Conservation (phyloP, 1,284 basidiomycete genomes). For the Ustilago shanxiensis region DNA sequence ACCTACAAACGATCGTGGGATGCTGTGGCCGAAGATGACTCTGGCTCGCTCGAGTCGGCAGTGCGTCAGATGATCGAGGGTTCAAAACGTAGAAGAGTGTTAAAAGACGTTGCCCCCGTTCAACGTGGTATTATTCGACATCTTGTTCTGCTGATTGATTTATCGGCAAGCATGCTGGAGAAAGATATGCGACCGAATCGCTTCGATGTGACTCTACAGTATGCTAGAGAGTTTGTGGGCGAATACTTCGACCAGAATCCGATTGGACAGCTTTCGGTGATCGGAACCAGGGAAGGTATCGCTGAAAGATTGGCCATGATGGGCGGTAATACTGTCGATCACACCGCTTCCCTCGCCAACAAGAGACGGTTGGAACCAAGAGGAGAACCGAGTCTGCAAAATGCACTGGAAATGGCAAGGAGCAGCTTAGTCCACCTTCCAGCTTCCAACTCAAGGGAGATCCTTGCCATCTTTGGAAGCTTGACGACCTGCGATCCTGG, state of each 20-base stretch:
- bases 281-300: conserved; percentile 67
- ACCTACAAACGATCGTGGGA: conserved; percentile 96
- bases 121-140: conserved; percentile 96
- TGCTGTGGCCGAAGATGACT: conserved; percentile 93
- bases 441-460: conserved; percentile 93
- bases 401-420: conserved; percentile 89
- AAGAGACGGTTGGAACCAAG: conserved; percentile 87
- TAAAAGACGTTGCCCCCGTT: conserved; percentile 86
- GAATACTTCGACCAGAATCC: conserved; percentile 99
- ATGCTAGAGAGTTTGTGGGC: conserved; percentile 81
- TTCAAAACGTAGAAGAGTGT: conserved; percentile 75
- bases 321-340: conserved; percentile 93
- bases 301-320: conserved; percentile 73
- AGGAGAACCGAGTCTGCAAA: conserved; percentile 95
- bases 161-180: conserved; percentile 92
- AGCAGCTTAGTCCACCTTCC: conserved; percentile 79
- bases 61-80: conserved; percentile 90
- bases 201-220: conserved; percentile 82
- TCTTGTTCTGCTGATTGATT: conserved; percentile 87
- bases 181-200: conserved; percentile 94
- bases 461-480: conserved; percentile 91
- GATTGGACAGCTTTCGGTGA: conserved; percentile 79
- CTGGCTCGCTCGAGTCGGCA: conserved; percentile 87
- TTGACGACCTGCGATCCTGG: conserved; percentile 96
- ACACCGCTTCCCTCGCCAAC: conserved; percentile 85